A percentile compares a stretch with the other conserved stretches of the same genome.
Conservation (phyloP, 495 filamentous ascomycete genomes). For the Mytilinidion resinicola region DNA sequence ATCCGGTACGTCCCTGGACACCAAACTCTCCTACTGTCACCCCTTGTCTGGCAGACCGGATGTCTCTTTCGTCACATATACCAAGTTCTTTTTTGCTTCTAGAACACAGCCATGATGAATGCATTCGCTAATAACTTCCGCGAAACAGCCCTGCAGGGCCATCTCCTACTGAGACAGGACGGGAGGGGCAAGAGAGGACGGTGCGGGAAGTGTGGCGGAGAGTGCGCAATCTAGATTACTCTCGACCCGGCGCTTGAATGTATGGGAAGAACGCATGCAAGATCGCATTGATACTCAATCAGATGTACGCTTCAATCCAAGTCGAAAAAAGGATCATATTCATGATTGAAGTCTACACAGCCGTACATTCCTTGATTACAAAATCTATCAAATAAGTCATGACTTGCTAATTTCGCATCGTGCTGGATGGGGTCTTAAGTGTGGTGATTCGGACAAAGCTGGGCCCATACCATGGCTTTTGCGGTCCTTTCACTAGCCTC, state of each 20-base stretch:
- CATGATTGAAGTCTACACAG: too few relatives aligned
- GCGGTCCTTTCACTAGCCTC: too few relatives aligned
- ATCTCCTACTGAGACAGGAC: slow-evolving; percentile 51
- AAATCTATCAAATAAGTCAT: too few relatives aligned
- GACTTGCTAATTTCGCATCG: too few relatives aligned
- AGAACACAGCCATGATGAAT: background rate
- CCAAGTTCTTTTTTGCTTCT: background rate
- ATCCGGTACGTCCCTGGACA: slow-evolving; percentile 44
- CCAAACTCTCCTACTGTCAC: background rate
- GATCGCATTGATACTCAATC: too few relatives aligned
- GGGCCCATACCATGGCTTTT: too few relatives aligned
- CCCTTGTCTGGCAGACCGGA: background rate
- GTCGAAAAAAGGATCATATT: background rate
- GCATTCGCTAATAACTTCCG: background rate
- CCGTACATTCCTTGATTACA: too few relatives aligned
- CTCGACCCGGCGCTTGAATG: slow-evolving; percentile 47
- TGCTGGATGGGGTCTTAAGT: too few relatives aligned
- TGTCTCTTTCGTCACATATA: background rate
- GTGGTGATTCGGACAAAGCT: too few relatives aligned
- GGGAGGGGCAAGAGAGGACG: slow-evolving; percentile 57
- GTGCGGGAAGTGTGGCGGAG: slow-evolving; percentile 64
- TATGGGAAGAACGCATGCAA: background rate
- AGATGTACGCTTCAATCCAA: too few relatives aligned
- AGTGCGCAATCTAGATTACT: slow-evolving; percentile 55
- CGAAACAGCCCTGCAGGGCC: slow-evolving; percentile 52